phyloP scores from a whole-genome alignment of 2,329 filamentous ascomycete genomes.

The Diaporthe humulicola region DNA sequence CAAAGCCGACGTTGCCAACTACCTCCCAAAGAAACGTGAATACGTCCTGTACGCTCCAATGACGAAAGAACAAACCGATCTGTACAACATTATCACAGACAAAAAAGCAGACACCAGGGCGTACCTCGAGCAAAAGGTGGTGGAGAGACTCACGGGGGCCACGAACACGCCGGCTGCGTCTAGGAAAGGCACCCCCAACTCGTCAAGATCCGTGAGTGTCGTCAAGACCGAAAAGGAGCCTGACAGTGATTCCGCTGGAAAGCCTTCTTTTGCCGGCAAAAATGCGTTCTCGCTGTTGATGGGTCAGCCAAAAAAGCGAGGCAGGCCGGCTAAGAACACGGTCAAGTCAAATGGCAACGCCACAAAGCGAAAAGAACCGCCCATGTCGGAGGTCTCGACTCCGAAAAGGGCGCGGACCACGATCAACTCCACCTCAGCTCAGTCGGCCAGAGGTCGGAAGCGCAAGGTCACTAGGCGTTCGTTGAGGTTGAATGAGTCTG shows the following conservation, averaged over 20 bases:
- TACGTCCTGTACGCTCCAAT: slow-evolving; percentile 96
- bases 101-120: slow-evolving; percentile 73
- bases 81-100: slow-evolving; percentile 79
- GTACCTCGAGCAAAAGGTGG: slow-evolving; percentile 85
- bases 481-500: slow-evolving; percentile 69
- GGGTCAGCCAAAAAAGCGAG: slow-evolving; percentile 52
- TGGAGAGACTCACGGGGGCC: slow-evolving; percentile 70
- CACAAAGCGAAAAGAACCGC: slow-evolving; percentile 54
- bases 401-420: slow-evolving; percentile 83
- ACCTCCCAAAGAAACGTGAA: slow-evolving; percentile 95
- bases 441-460: slow-evolving; percentile 60
- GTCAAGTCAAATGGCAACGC: slow-evolving; percentile 39
- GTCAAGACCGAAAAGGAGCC: slow-evolving; percentile 41
- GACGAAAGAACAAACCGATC: slow-evolving; percentile 88
- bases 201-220: slow-evolving; percentile 56
- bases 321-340: slow-evolving; percentile 44
- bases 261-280: slow-evolving; percentile 40
- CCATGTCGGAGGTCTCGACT: slow-evolving; percentile 49
- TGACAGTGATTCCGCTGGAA: slow-evolving; percentile 29
- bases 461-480: slow-evolving; percentile 60
- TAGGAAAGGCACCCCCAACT: slow-evolving; percentile 49
- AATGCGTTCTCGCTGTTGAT: slow-evolving; percentile 70
- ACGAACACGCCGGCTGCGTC: slow-evolving; percentile 59
- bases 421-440: slow-evolving; percentile 79
- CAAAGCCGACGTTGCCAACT: slow-evolving; percentile 92